Conservation (phyloP, 805 yeast genomes). For the Hanseniaspora lachancei region DNA sequence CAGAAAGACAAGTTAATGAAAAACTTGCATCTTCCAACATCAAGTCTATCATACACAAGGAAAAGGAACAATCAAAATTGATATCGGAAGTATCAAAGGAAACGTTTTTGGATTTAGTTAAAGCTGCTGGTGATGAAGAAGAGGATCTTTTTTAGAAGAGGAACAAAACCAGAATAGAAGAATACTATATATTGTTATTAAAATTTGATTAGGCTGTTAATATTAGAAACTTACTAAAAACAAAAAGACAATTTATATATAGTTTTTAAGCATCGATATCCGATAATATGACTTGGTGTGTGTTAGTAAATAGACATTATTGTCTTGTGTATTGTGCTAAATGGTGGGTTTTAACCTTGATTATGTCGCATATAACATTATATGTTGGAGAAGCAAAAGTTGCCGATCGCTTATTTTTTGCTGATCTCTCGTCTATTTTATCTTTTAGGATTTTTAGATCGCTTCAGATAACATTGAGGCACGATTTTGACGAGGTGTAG, state of each 20-base stretch:
- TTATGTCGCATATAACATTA: background rate
- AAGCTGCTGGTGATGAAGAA: slow-evolving; percentile 50
- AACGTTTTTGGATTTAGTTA: slow-evolving; percentile 75
- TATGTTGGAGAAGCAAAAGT: background rate
- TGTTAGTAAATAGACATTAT: too few relatives aligned
- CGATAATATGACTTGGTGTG: too few relatives aligned
- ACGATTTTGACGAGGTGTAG: too few relatives aligned
- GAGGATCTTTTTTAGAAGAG: slow-evolving; percentile 2
- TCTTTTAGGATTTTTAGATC: background rate
- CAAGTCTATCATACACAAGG: slow-evolving; percentile 26
- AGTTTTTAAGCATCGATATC: too few relatives aligned
- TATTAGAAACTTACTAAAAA: background rate
- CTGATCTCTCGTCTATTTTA: background rate
- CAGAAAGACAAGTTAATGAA: slow-evolving; percentile 37
- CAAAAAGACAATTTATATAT: too few relatives aligned
- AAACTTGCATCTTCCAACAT: slow-evolving; percentile 27
- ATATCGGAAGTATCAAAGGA: slow-evolving; percentile 77
- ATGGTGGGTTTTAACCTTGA: too few relatives aligned
- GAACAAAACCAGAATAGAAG: background rate
- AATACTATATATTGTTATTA: background rate
- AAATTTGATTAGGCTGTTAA: background rate
- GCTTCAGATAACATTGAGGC: too few relatives aligned
- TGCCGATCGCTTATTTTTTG: slow-evolving; percentile 5
- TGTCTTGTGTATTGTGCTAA: too few relatives aligned
- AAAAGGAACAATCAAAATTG: slow-evolving; percentile 39